Evolutionary conservation across 2,329 filamentous ascomycete genomes (phyloP).

Genomic region (Aspergillus udagawae): DNA sequence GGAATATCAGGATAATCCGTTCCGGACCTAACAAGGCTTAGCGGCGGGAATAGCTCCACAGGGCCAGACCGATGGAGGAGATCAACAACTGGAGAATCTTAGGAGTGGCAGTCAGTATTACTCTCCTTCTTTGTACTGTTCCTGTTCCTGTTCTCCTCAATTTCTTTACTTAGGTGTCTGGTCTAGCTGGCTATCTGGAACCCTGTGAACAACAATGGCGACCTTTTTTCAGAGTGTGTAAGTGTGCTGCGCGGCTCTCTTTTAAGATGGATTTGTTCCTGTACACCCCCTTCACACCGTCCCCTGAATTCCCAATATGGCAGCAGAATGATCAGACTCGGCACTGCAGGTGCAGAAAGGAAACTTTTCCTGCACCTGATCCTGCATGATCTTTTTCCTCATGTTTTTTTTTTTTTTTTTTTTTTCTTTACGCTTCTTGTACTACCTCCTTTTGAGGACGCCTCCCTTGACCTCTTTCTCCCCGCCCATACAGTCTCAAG

Average conservation of each 20-base stretch:
- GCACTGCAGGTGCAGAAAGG: neutral
- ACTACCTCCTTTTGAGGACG: slow-evolving; percentile 4
- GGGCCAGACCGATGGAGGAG: slow-evolving; percentile 18
- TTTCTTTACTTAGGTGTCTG: neutral
- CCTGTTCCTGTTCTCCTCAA: slow-evolving; percentile 1
- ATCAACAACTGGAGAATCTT: neutral
- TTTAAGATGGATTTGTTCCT: slow-evolving; percentile 1
- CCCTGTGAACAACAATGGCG: slow-evolving; percentile 35
- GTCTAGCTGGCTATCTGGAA: slow-evolving; percentile 8
- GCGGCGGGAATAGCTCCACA: slow-evolving; percentile 13
- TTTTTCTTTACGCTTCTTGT: slow-evolving; percentile 4
- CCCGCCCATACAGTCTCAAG: slow-evolving; percentile 4
- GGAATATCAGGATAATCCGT: slow-evolving; percentile 22
- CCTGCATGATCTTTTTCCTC: neutral
- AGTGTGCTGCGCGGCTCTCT: slow-evolving; percentile 18
- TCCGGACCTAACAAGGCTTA: slow-evolving; percentile 20
- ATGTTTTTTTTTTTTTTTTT: slow-evolving; percentile 2
- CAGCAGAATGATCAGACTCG: slow-evolving; percentile 14
- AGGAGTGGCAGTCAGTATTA: neutral
- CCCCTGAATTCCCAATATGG: slow-evolving; percentile 20
- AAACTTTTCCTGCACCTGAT: neutral
- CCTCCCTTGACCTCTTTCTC: neutral
- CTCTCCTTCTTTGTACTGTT: neutral
- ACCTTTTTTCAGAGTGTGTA: slow-evolving; percentile 51
- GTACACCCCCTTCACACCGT: slow-evolving; percentile 8